Percentiles rank a stretch among this genome's conserved stretches.
phyloP scores from a whole-genome alignment of 2,329 filamentous ascomycete genomes.

The Corinectria fuckeliana region DNA sequence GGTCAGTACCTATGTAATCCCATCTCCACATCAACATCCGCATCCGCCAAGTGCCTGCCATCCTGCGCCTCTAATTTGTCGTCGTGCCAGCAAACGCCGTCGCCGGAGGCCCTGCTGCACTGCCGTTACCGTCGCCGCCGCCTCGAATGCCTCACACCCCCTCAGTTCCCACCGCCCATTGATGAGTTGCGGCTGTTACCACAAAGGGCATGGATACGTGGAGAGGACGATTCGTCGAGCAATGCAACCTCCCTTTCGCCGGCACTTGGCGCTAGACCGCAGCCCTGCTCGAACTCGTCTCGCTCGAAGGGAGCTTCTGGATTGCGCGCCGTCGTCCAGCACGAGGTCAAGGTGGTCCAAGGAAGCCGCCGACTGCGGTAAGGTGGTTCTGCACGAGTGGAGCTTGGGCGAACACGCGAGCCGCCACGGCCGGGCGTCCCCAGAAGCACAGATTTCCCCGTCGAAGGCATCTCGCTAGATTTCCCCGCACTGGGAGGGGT shows the following conservation, averaged over 20 bases:
- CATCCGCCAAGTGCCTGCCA: constrained; percentile 7
- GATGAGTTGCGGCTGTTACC: not conserved
- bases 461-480: constrained; percentile 11
- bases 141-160: constrained; percentile 13
- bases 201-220: constrained; percentile 15
- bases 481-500: constrained; percentile 24
- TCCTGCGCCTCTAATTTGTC: not conserved
- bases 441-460: not conserved
- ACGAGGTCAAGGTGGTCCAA: constrained; percentile 4
- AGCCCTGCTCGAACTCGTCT: constrained; percentile 17
- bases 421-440: constrained; percentile 8
- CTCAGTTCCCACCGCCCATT: constrained; percentile 19
- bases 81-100: constrained; percentile 4
- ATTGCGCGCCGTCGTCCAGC: constrained; percentile 10
- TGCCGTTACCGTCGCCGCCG: not conserved
- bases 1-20: constrained; percentile 20
- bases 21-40: constrained; percentile 9
- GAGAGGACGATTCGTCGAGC: constrained; percentile 21
- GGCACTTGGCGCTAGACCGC: constrained; percentile 29
- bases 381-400: constrained; percentile 13
- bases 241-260: constrained; percentile 38
- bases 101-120: not conserved
- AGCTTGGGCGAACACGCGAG: constrained; percentile 15
- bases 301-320: constrained; percentile 39
- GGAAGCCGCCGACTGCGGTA: not conserved